phyloP scores from a whole-genome alignment of 306 rosid species.

The Dryas octopetala region DNA sequence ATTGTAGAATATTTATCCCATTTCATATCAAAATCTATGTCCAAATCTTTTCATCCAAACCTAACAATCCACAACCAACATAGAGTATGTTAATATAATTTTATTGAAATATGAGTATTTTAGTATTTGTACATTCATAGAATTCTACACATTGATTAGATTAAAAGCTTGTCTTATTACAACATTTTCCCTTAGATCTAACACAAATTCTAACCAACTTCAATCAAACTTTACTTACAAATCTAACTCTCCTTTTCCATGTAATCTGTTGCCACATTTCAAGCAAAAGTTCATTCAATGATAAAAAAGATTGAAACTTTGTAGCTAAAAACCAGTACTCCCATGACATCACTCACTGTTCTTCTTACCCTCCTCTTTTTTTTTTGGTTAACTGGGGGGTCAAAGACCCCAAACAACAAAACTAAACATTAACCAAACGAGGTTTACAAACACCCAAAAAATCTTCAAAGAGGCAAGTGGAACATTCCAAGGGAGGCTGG shows the following conservation, averaged over 20 bases:
- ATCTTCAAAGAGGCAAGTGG: no score
- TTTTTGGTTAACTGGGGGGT: no score
- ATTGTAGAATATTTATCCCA: no score
- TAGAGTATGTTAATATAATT: background rate
- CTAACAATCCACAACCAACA: background rate
- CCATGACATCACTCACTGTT: background rate
- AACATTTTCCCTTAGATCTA: constrained; percentile 20
- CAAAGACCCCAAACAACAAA: no score
- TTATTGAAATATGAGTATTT: background rate
- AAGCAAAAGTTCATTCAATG: background rate
- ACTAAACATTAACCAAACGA: no score
- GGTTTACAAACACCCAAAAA: no score
- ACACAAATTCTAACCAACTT: background rate
- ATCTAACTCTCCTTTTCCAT: background rate
- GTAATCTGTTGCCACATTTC: background rate
- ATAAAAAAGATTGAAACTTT: background rate
- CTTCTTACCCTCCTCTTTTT: constrained; percentile 2
- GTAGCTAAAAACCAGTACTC: background rate
- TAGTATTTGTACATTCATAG: background rate
- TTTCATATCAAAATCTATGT: background rate
- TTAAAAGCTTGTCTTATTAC: constrained; percentile 3
- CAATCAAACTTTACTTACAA: background rate
- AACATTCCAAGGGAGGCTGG: no score
- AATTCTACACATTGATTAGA: background rate
- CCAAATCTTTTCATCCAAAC: background rate